Conservation (phyloP, 108 stramenopile species). For the Asterionellopsis glacialis region DNA sequence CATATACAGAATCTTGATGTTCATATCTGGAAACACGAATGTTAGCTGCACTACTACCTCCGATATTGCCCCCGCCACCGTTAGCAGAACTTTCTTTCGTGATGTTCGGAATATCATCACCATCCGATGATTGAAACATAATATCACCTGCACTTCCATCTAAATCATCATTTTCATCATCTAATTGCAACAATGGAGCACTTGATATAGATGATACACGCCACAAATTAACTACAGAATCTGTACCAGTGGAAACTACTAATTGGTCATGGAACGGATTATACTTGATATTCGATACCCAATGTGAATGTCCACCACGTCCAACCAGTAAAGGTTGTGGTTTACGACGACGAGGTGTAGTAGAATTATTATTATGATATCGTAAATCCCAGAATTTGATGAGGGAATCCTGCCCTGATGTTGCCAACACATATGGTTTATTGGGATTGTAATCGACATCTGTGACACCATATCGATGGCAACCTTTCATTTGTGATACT, state of each 20-base stretch:
- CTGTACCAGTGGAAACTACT: constrained; percentile 89
- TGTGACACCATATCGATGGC: constrained; percentile 64
- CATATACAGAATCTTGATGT: constrained; percentile 82
- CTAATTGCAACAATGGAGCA: constrained; percentile 83
- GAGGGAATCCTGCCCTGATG: constrained; percentile 87
- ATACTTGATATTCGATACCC: constrained; percentile 74
- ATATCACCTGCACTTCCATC: constrained; percentile 3
- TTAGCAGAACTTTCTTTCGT: constrained; percentile 7
- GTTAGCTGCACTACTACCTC: constrained; percentile 35
- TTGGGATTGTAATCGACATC: constrained; percentile 95
- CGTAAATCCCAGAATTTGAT: constrained; percentile 97
- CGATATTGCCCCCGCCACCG: constrained; percentile 2
- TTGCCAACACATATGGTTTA: constrained; percentile 82
- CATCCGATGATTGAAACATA: not conserved
- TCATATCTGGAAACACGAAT: constrained; percentile 81
- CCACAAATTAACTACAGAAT: constrained; percentile 92
- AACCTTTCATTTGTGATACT: constrained; percentile 24
- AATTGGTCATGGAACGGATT: constrained; percentile 99
- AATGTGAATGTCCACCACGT: constrained; percentile 90
- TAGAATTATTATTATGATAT: constrained; percentile 14
- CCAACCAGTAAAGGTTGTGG: constrained; percentile 36
- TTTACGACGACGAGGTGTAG: too few species aligned
- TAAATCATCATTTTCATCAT: constrained; percentile 48
- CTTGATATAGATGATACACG: constrained; percentile 90
- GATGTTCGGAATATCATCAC: not conserved